These are phyloP conservation scores for Saturnispora silvae DNA, from an alignment of 805 yeast genomes.

Conservation along the genomic window DNA sequence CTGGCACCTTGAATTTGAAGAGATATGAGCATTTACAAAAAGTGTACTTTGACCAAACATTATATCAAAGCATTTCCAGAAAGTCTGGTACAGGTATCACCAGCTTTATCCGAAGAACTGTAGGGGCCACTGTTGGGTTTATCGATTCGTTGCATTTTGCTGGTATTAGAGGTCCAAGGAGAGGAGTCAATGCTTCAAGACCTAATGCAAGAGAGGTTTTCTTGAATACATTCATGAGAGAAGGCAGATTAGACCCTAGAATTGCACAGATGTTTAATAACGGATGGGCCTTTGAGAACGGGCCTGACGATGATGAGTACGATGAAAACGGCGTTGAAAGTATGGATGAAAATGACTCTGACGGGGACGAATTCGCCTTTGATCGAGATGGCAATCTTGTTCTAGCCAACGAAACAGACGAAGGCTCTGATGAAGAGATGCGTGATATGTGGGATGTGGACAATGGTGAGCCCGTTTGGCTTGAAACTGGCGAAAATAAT, in stretches of 20 bases:
- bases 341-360: conserved; percentile 1
- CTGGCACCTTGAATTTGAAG: conserved; percentile 40
- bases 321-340: conserved; percentile 13
- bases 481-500: not conserved
- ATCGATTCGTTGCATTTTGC: conserved; percentile 14
- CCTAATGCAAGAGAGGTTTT: conserved; percentile 5
- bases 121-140: conserved; percentile 9
- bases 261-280: conserved; percentile 6
- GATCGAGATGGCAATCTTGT: not conserved
- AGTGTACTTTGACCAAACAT: conserved; percentile 46
- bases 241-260: conserved; percentile 7
- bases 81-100: conserved; percentile 6
- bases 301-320: conserved; percentile 9
- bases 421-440: not conserved
- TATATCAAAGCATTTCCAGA: conserved; percentile 13
- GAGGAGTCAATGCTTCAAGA: conserved; percentile 15
- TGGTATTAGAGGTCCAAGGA: conserved; percentile 18
- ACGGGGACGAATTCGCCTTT: not conserved
- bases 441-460: not conserved
- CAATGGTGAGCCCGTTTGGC: not conserved
- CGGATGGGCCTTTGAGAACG: conserved; percentile 9
- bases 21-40: conserved; percentile 49
- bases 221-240: not conserved
- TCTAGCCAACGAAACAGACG: not conserved
- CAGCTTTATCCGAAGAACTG: conserved; percentile 3